Conservation (phyloP, 1,284 basidiomycete species). For the Ceratorhiza oryzae-sativae region DNA sequence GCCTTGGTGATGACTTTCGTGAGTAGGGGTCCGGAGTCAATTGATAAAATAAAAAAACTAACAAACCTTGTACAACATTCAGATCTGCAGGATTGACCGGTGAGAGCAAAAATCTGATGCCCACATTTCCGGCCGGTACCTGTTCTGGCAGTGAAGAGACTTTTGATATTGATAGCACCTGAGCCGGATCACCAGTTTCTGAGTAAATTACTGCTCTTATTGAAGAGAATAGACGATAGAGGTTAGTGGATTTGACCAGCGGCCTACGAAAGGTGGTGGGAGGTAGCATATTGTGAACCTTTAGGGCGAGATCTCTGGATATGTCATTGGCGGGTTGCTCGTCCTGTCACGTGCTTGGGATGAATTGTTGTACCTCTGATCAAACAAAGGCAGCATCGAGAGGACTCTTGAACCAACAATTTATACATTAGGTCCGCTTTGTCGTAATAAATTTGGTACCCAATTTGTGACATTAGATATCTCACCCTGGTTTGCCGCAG, state of each 20-base stretch:
- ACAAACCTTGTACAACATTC: slow-evolving; percentile 39
- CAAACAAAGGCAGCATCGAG: too few species aligned
- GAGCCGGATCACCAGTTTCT: slow-evolving; percentile 63
- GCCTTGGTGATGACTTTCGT: slow-evolving; percentile 72
- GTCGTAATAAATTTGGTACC: too few species aligned
- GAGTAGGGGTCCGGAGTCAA: neutral
- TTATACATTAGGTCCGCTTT: too few species aligned
- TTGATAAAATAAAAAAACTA: too few species aligned
- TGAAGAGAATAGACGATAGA: slow-evolving; percentile 25
- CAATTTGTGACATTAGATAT: too few species aligned
- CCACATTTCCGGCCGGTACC: slow-evolving; percentile 63
- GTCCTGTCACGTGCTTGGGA: too few species aligned
- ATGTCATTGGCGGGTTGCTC: too few species aligned
- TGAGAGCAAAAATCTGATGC: slow-evolving; percentile 73
- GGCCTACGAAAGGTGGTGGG: neutral
- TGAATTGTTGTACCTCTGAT: too few species aligned
- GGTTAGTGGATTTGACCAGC: neutral
- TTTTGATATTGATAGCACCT: slow-evolving; percentile 63
- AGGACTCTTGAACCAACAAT: too few species aligned
- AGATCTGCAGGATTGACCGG: slow-evolving; percentile 81
- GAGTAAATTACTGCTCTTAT: slow-evolving; percentile 69
- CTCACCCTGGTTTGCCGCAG: too few species aligned
- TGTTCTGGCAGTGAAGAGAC: slow-evolving; percentile 60
- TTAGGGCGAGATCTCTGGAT: too few species aligned
- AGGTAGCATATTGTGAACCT: neutral